These are phyloP conservation scores for Jamesozyma gamospora DNA, from an alignment of 805 yeast genomes.

Conservation along the genomic window DNA sequence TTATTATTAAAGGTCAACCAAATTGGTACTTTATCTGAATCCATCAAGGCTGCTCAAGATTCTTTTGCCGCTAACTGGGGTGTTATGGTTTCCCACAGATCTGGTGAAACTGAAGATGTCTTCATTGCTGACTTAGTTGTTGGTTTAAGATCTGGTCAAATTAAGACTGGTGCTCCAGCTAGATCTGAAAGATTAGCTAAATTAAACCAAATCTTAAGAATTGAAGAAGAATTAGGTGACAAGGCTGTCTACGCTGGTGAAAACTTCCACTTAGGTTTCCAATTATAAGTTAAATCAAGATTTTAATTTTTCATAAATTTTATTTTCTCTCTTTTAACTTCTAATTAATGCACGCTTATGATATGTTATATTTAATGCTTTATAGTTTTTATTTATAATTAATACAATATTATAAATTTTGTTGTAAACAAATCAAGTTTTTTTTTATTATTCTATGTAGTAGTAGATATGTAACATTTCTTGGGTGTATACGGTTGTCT, in stretches of 20 bases:
- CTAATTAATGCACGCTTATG: slow-evolving; percentile 6
- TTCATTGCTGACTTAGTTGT: slow-evolving; percentile 96
- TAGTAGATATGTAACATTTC: too few relatives aligned
- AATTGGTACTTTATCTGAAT: slow-evolving; percentile 93
- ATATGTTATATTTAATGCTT: slow-evolving; percentile 5
- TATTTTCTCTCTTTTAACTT: too few relatives aligned
- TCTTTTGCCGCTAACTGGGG: slow-evolving; percentile 97
- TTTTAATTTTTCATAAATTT: not conserved
- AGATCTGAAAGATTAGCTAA: slow-evolving; percentile 99
- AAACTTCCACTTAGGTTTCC: slow-evolving; percentile 59
- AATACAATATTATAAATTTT: slow-evolving; percentile 8
- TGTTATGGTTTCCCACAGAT: slow-evolving; percentile 99
- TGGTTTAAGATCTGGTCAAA: slow-evolving; percentile 97
- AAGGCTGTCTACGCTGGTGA: slow-evolving; percentile 94
- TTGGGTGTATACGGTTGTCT: too few relatives aligned
- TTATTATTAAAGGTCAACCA: slow-evolving; percentile 96
- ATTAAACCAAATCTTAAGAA: slow-evolving; percentile 95
- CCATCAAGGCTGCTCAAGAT: slow-evolving; percentile 93
- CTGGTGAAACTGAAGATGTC: slow-evolving; percentile 99
- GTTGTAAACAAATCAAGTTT: too few relatives aligned
- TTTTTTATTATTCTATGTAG: too few relatives aligned
- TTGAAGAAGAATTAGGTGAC: slow-evolving; percentile 97
- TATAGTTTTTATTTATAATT: slow-evolving; percentile 11
- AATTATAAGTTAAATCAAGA: slow-evolving; percentile 7
- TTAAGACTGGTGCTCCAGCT: slow-evolving; percentile 99